Base-by-base conservation (phyloP, 2,329 filamentous ascomycete species). In the Xylaria sp. region DNA sequence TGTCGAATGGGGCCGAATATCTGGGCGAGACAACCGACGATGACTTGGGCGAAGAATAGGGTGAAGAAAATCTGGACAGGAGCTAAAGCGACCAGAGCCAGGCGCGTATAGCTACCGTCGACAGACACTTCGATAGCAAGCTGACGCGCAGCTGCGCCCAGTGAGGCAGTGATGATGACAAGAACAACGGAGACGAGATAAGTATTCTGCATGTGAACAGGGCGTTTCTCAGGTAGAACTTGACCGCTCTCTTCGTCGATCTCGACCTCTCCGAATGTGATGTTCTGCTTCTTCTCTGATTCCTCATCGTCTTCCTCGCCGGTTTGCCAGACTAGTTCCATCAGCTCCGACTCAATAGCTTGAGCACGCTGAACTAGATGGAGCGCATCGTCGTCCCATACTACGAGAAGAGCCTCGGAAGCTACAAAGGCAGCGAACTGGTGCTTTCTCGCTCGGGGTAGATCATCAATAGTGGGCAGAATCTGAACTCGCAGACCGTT, bases 401-500 rank as follows among this genome's bases (percentile, higher is more conserved):
- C 92, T 1, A 95, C 83, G 1, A 96, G 82, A 5, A 94, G 82
- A 4, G 88, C 88, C 70, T 92, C 90, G 0, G 87, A 88, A 1
- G 91, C 89, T 50, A 95, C 85, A 77, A 95, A 94, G 8, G 93
- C 92, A 13, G 92, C 92, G 72, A 92, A 94, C 77, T 95, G 92
- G 77, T 93, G 88, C 78, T 93, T 94, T 68, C 92, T 86, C 5
- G 91, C 92, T 48, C 88, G 85, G 0, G 89, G 85, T 3, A 94
- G 84, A 75, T 93, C 91, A 18, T 91, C 87, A 54, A 94, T 86
- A 0, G 88, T 91, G 0, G 91, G 91, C 10, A 94, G 80, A 68
- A 94, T 91, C 79, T 94, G 92, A 18, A 94, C 88, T 44, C 90
- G 87, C n/a, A 93, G 86, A 23, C 91, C 91, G 77, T 94, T 93